Evolutionary conservation across 352 stramenopile species (phyloP).

Genomic region (Phytopythium oedochilum): DNA sequence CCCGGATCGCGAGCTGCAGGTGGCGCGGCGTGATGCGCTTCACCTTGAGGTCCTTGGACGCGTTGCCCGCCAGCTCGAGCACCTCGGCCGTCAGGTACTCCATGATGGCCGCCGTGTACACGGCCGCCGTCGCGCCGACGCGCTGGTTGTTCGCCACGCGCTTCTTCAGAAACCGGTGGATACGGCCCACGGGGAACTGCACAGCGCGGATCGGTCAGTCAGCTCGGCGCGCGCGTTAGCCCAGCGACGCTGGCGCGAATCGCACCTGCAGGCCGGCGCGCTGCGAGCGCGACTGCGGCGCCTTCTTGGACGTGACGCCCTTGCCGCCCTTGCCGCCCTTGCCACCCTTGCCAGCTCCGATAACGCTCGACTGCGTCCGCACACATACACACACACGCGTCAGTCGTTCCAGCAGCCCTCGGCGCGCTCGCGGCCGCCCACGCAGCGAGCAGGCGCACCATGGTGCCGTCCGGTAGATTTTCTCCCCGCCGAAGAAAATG

Average conservation of each 20-base stretch:
- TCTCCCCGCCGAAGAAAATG: slow-evolving; percentile 1
- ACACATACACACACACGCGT: slow-evolving; percentile 5
- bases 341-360: slow-evolving; percentile 94
- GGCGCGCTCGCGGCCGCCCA: neutral
- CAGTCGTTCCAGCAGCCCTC: neutral
- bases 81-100: slow-evolving; percentile 99
- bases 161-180: slow-evolving; percentile 99
- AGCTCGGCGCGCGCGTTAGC: neutral
- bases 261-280: slow-evolving; percentile 96
- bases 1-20: slow-evolving; percentile 99
- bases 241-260: neutral
- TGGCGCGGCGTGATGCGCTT: slow-evolving; percentile 99
- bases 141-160: slow-evolving; percentile 98
- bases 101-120: slow-evolving; percentile 99
- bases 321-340: slow-evolving; percentile 99
- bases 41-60: slow-evolving; percentile 96
- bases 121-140: slow-evolving; percentile 98
- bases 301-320: slow-evolving; percentile 98
- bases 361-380: slow-evolving; percentile 58
- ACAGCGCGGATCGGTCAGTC: neutral
- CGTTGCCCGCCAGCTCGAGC: slow-evolving; percentile 98
- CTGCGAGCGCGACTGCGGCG: slow-evolving; percentile 96
- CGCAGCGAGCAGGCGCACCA: neutral
- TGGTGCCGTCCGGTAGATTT: neutral
- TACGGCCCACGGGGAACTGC: slow-evolving; percentile 99